These are phyloP conservation scores for Tylopilus plumbeoviolaceoides DNA, from an alignment of 768 basidiomycete species.

Conservation along the genomic window DNA sequence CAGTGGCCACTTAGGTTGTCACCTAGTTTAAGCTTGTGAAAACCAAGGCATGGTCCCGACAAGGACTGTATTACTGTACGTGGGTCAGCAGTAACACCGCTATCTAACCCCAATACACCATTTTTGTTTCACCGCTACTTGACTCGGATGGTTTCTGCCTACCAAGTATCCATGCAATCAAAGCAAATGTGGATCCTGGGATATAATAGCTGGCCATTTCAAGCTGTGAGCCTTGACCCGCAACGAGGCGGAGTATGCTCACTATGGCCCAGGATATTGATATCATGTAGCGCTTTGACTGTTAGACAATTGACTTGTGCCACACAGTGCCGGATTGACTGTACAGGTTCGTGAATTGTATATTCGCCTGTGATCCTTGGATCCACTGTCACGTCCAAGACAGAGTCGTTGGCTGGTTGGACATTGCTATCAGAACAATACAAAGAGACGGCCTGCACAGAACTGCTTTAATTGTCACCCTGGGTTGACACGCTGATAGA, in stretches of 20 bases:
- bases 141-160: conserved; percentile 45
- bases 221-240: conserved; percentile 31
- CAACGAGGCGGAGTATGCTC: neutral
- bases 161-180: conserved; percentile 36
- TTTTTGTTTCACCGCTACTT: conserved; percentile 43
- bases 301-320: neutral
- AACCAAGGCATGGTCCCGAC: too few relatives aligned
- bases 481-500: too few relatives aligned
- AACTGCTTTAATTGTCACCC: too few relatives aligned
- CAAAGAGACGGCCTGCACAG: too few relatives aligned
- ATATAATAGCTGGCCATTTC: conserved; percentile 62
- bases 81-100: conserved; percentile 1
- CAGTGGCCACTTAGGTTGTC: too few relatives aligned
- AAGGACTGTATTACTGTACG: too few relatives aligned
- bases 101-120: conserved; percentile 56
- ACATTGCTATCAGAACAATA: too few relatives aligned
- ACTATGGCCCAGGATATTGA: neutral
- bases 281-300: neutral
- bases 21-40: too few relatives aligned
- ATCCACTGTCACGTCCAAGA: too few relatives aligned
- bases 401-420: too few relatives aligned
- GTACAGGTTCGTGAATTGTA: neutral
- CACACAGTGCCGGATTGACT: neutral
- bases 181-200: conserved; percentile 17
- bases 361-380: too few relatives aligned